These are phyloP conservation scores for Lactarius akahatsu DNA, from an alignment of 768 basidiomycete species.

Conservation along the genomic window DNA sequence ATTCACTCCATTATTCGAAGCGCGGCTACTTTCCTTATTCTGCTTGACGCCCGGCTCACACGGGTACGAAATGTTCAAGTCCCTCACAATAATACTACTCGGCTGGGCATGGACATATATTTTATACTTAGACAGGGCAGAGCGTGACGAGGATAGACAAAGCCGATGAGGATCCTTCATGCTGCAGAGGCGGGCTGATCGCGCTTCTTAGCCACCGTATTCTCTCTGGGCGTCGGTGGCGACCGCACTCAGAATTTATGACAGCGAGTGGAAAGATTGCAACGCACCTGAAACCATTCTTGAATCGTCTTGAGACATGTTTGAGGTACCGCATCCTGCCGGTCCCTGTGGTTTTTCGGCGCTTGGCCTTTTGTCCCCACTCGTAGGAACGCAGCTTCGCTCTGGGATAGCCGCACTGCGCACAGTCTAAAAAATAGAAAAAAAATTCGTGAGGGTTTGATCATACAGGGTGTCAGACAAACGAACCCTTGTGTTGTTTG, in stretches of 20 bases:
- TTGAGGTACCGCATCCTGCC: slow-evolving; percentile 95
- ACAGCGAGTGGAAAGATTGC: slow-evolving; percentile 1
- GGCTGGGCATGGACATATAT: slow-evolving; percentile 35
- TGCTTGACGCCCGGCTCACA: neutral
- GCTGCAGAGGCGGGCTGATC: slow-evolving; percentile 55
- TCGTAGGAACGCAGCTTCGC: slow-evolving; percentile 95
- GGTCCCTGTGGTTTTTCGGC: slow-evolving; percentile 99
- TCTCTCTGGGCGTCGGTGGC: slow-evolving; percentile 57
- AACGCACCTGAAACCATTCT: slow-evolving; percentile 92
- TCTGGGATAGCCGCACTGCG: slow-evolving; percentile 93
- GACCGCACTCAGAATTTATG: neutral
- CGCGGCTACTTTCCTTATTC: neutral
- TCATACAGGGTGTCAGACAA: neutral
- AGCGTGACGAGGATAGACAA: slow-evolving; percentile 28
- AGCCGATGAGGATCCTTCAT: slow-evolving; percentile 37
- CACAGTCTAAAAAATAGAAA: slow-evolving; percentile 65
- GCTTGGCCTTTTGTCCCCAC: slow-evolving; percentile 99
- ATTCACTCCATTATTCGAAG: neutral
- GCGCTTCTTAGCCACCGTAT: slow-evolving; percentile 86
- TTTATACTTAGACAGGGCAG: slow-evolving; percentile 32
- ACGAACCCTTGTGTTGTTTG: slow-evolving; percentile 95
- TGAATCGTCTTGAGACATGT: slow-evolving; percentile 91
- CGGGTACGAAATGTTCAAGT: neutral
- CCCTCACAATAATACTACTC: slow-evolving; percentile 12
- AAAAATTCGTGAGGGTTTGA: neutral